Conservation (phyloP, 2,329 filamentous ascomycete species). For the Epichloe scottii region DNA sequence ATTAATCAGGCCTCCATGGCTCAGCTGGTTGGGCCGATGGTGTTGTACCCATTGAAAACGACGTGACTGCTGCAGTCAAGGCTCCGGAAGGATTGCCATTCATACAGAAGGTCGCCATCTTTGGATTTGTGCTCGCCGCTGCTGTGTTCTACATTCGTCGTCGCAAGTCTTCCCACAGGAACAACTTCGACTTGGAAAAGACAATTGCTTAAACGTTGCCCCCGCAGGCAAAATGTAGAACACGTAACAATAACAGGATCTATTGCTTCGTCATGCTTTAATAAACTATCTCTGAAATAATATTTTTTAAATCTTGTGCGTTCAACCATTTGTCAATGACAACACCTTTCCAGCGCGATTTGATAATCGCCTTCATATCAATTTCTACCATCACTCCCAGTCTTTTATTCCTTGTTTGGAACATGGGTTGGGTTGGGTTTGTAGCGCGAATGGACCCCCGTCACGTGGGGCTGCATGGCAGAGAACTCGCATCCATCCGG, state of each 20-base stretch:
- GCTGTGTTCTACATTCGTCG: slow-evolving; percentile 33
- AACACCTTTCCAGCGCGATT: background rate
- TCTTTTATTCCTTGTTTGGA: background rate
- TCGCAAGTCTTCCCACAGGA: slow-evolving; percentile 17
- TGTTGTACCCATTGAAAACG: slow-evolving; percentile 7
- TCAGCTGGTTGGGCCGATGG: slow-evolving; percentile 11
- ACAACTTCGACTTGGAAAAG: slow-evolving; percentile 29
- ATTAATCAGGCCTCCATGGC: slow-evolving; percentile 17
- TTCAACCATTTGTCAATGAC: background rate
- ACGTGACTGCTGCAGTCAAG: slow-evolving; percentile 1
- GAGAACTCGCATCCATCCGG: background rate
- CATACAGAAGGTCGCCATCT: slow-evolving; percentile 37
- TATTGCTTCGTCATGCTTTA: background rate
- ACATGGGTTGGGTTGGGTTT: background rate
- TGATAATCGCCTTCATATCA: background rate
- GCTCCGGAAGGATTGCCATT: slow-evolving; percentile 18
- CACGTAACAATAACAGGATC: slow-evolving; percentile 3
- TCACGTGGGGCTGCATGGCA: slow-evolving; percentile 6
- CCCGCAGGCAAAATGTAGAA: slow-evolving; percentile 1
- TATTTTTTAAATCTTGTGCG: too few relatives aligned
- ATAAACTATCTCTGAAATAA: background rate
- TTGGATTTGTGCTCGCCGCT: slow-evolving; percentile 33
- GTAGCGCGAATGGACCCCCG: background rate
- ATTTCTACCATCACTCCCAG: background rate
- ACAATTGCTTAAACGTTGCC: slow-evolving; percentile 23